phyloP scores from a whole-genome alignment of 139 green algal genomes.

The Nannochloris sp. region DNA sequence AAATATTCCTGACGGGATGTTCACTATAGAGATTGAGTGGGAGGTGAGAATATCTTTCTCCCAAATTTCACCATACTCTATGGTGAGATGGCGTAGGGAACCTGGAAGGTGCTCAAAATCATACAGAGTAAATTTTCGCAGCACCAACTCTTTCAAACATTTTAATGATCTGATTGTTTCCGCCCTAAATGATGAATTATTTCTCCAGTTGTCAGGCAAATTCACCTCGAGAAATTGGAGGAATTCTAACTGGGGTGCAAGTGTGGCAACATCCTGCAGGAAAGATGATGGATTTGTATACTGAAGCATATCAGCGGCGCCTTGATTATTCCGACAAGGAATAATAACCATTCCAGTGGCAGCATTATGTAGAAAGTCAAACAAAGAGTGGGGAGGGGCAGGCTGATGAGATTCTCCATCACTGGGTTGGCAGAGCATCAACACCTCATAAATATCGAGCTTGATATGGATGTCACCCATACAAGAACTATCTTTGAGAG shows the following conservation, averaged over 20 bases:
- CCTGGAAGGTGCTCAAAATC: background rate
- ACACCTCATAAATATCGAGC: background rate
- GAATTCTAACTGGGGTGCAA: too few relatives aligned
- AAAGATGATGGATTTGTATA: too few relatives aligned
- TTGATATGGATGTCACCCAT: background rate
- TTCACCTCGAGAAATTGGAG: too few relatives aligned
- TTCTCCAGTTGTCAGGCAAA: background rate
- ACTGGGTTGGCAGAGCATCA: background rate
- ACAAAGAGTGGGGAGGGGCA: too few relatives aligned
- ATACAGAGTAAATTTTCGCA: conserved; percentile 1
- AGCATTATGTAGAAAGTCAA: too few relatives aligned
- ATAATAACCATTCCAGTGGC: too few relatives aligned
- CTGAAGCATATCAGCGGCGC: too few relatives aligned
- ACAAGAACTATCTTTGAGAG: background rate
- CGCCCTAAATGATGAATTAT: background rate
- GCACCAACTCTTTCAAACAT: background rate
- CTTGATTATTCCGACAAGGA: too few relatives aligned
- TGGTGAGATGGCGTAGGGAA: background rate
- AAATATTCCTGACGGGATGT: background rate
- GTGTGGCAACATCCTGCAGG: too few relatives aligned
- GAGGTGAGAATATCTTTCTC: conserved; percentile 7
- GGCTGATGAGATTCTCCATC: background rate
- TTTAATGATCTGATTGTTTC: background rate
- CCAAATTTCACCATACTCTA: background rate
- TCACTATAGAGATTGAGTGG: conserved; percentile 2